These are phyloP conservation scores for Pluteus cervinus DNA, from an alignment of 768 basidiomycete genomes.

Conservation along the genomic window DNA sequence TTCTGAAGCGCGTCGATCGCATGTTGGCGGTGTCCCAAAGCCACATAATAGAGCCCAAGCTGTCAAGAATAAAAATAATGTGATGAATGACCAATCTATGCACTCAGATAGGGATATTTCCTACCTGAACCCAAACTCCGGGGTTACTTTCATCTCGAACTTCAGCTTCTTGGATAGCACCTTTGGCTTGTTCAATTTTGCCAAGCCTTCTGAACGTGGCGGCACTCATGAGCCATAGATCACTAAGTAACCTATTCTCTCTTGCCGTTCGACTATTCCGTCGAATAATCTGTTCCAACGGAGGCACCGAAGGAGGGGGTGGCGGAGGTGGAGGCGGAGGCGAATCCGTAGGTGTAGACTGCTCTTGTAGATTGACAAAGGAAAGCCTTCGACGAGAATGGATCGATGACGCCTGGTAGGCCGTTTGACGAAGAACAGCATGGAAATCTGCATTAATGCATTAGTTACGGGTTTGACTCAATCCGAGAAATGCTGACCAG, in stretches of 20 bases:
- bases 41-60: conserved; percentile 72
- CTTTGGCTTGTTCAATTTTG: conserved; percentile 85
- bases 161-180: conserved; percentile 94
- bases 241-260: conserved; percentile 65
- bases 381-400: conserved; percentile 67
- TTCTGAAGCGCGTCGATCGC: conserved; percentile 81
- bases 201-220: conserved; percentile 89
- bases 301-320: conserved; percentile 29
- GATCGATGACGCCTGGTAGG: conserved; percentile 76
- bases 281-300: conserved; percentile 22
- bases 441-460: conserved; percentile 53
- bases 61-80: conserved; percentile 18
- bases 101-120: conserved; percentile 13
- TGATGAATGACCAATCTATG: neutral
- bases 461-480: conserved; percentile 1
- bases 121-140: conserved; percentile 91
- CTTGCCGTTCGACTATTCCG: conserved; percentile 43
- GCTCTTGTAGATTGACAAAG: conserved; percentile 36
- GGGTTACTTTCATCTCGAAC: conserved; percentile 80
- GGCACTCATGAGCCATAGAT: conserved; percentile 91
- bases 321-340: conserved; percentile 40
- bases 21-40: conserved; percentile 47
- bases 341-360: conserved; percentile 29
- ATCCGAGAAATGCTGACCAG: conserved; percentile 38
- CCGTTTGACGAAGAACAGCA: conserved; percentile 49